These are phyloP conservation scores for Ceratocystis lukuohia DNA, from an alignment of 2,329 filamentous ascomycete genomes.

Conservation along the genomic window DNA sequence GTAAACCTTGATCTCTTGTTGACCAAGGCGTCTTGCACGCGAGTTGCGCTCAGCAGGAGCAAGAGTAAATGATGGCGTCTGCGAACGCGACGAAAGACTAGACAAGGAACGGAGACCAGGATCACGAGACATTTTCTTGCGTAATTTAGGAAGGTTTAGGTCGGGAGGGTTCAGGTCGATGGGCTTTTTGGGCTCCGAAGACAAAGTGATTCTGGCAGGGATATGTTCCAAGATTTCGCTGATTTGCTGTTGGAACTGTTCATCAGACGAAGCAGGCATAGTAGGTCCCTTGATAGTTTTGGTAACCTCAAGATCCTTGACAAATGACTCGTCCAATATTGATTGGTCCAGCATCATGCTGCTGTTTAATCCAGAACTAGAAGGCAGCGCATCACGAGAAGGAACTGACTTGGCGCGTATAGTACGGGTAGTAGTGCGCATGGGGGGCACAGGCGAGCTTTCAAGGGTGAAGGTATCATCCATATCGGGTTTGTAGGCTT, in stretches of 20 bases:
- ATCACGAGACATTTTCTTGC: conserved; percentile 31
- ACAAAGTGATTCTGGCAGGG: conserved; percentile 65
- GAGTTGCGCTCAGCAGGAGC: conserved; percentile 45
- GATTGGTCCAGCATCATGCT: conserved; percentile 24
- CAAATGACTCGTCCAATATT: conserved; percentile 26
- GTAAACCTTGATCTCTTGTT: conserved; percentile 77
- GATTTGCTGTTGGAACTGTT: conserved; percentile 67
- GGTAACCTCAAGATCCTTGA: conserved; percentile 36
- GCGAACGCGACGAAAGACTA: conserved; percentile 41
- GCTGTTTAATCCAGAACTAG: conserved; percentile 1
- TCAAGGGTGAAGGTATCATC: conserved; percentile 14
- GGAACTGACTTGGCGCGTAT: conserved; percentile 15
- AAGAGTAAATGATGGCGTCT: conserved; percentile 55
- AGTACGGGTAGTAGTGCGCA: conserved; percentile 8
- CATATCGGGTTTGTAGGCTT: conserved; percentile 8
- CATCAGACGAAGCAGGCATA: conserved; percentile 32
- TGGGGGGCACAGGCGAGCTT: conserved; percentile 14
- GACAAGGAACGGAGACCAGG: conserved; percentile 38
- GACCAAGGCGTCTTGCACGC: conserved; percentile 32
- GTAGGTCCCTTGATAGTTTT: conserved; percentile 22
- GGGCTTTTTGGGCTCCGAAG: conserved; percentile 32
- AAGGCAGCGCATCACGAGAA: conserved; percentile 9
- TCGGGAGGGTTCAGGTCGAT: conserved; percentile 47
- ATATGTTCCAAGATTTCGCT: conserved; percentile 64
- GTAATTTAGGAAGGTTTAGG: conserved; percentile 37